Base-by-base conservation (phyloP, 441 rosid species). In the Pelargonium australe region DNA sequence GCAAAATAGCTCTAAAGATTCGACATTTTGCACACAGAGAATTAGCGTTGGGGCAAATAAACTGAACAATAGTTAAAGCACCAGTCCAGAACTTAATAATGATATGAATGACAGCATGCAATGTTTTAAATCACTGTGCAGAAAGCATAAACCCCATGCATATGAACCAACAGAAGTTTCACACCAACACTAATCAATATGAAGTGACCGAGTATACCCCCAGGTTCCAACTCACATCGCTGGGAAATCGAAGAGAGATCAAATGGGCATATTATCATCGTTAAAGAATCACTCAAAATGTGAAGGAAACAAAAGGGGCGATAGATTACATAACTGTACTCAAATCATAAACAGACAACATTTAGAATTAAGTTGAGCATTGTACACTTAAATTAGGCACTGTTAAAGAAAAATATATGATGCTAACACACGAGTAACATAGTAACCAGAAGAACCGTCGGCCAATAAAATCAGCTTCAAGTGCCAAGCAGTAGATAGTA, bases 121-220 rank as follows among this genome's bases (percentile, higher is more conserved):
- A n/a, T 1, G 5, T 60, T 5, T 1, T 23, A 60, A 20, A 60
- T 60, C 64, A 60, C 64, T 23, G 23, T 60, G 37, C 37, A 20
- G 9, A 60, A 60, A 7, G 37, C 37, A 60, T 23, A 17, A 17
- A 57, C 25, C 19, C 19, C 11, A 17, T 17, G 28, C 62, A 61
- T 23, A 61, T 58, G 12, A 61, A 61, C 7, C 64, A 61, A 61
- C 64, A 61, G 25, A 23, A 61, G 64, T 17, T 20, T 60, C 37
- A 60, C 63, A 57, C 28, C 62, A 19, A 58, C 63, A 8, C 4
- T 7, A 14, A 17, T 2, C 20, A n/a, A 16, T 25, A 58, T 19
- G 19, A 55, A 55, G 63, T 20, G 63, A n/a, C 12, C 63, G 9
- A 13, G 63, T 58, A 58, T 58, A 58, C n/a, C 31, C 13, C 34